Conservation (phyloP, 1,139 yeast species). For the Hansenula sp. region DNA sequence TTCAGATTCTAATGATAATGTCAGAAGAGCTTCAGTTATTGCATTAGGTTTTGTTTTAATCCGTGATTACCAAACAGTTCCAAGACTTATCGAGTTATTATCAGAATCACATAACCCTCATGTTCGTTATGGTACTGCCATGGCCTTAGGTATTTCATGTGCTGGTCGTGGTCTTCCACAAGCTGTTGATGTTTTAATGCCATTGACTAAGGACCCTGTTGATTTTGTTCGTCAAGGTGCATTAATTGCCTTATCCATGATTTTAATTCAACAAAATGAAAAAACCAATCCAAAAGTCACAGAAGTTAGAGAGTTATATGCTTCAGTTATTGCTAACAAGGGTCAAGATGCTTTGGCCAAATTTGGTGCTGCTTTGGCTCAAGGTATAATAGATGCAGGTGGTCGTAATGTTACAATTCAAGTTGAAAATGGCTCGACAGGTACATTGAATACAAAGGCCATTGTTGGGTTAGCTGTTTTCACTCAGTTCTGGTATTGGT, state of each 20-base stretch:
- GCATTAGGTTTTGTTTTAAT: constrained; percentile 90
- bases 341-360: constrained; percentile 97
- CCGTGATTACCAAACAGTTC: constrained; percentile 90
- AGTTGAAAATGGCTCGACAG: constrained; percentile 86
- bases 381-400: constrained; percentile 98
- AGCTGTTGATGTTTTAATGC: constrained; percentile 90
- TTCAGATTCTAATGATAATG: constrained; percentile 94
- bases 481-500: constrained; percentile 98
- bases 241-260: constrained; percentile 87
- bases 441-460: constrained; percentile 84
- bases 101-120: constrained; percentile 97
- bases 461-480: constrained; percentile 90
- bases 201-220: constrained; percentile 88
- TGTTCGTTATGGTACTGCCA: constrained; percentile 96
- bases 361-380: constrained; percentile 96
- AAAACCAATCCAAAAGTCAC: constrained; percentile 77
- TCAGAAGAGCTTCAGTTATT: constrained; percentile 93
- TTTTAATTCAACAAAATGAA: constrained; percentile 91
- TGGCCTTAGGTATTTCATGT: constrained; percentile 96
- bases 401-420: constrained; percentile 97
- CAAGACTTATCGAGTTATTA: constrained; percentile 88
- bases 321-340: constrained; percentile 75
- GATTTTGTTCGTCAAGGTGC: constrained; percentile 99
- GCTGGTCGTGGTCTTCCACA: constrained; percentile 90
- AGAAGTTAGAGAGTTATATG: constrained; percentile 68